Evolutionary conservation across 2,329 filamentous ascomycete genomes (phyloP), one percentile per base, ranked within the genome.

Genomic region (Colletotrichum melonis): DNA sequence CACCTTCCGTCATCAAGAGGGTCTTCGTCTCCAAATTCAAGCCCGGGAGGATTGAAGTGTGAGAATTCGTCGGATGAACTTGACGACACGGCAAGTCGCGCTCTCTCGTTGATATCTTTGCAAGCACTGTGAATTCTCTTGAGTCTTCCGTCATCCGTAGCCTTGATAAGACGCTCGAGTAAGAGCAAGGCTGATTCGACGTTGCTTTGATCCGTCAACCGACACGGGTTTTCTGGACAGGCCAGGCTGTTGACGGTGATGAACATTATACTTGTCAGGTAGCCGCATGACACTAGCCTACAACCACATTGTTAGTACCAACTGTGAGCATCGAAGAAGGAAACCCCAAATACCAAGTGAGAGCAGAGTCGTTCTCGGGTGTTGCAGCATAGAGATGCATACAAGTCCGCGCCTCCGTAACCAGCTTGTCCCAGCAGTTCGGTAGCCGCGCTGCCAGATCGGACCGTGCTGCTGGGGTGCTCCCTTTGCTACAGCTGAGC

Each of bases 181-280:
- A 67, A 7, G 1, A 73, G 65, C 2, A 74, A 30, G 1, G 64
- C 62, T 2, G 70, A 69, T 1, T 74, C 73, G 19, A 73, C 66
- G 3, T 73, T 66, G 28, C 73, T 68, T 57, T 74, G 73, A 52
- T 74, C 73, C 0, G 59, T 58, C 8, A 49, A 26, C 19, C 64
- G 64, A 7, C 19, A 62, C 0, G 63, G 54, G 2, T 63, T 35
- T 4, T 67, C 42, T 1, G 69, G 73, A 19, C 52, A 24, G 8
- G 57, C 32, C 6, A 74, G 42, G 57, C 67, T 74, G 38, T 74
- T 74, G 19, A 73, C 70, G 0, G 69, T 54, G 65, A 74, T 67
- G 30, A 74, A 65, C 69, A 74, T 69, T 38, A 73, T 24, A 46
- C 64, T 72, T 1, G 73, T 74, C 30, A 74, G 11, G n/a, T 74